These are phyloP conservation scores for Leccinum pachyderme DNA, from an alignment of 1,284 basidiomycete genomes.

Conservation along the genomic window DNA sequence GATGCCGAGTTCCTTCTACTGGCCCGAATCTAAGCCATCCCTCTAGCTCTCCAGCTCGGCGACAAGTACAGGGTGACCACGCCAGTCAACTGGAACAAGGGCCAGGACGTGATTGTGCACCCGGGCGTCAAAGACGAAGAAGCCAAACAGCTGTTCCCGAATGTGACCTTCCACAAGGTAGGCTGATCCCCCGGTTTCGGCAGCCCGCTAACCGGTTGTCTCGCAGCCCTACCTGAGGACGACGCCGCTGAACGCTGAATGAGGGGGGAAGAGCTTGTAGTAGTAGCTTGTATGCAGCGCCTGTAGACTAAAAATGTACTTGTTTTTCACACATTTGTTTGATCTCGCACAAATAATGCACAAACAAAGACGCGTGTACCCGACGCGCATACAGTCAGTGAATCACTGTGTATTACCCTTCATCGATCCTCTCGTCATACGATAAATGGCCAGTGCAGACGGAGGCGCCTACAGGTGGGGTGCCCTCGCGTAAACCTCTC, in stretches of 20 bases:
- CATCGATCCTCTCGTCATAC: neutral
- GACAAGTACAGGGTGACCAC: slow-evolving; percentile 88
- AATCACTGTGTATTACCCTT: slow-evolving; percentile 21
- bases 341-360: slow-evolving; percentile 17
- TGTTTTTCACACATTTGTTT: slow-evolving; percentile 18
- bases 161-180: slow-evolving; percentile 68
- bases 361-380: slow-evolving; percentile 34
- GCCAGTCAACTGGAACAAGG: slow-evolving; percentile 93
- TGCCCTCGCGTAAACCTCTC: slow-evolving; percentile 17
- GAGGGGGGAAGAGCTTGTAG: neutral
- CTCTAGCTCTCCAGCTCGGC: slow-evolving; percentile 80
- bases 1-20: neutral
- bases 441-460: slow-evolving; percentile 64
- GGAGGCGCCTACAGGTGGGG: slow-evolving; percentile 80
- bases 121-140: slow-evolving; percentile 85
- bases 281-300: neutral
- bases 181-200: slow-evolving; percentile 11
- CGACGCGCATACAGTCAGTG: slow-evolving; percentile 23
- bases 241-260: slow-evolving; percentile 54
- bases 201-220: slow-evolving; percentile 7
- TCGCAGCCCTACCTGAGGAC: slow-evolving; percentile 65
- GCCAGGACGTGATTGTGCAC: slow-evolving; percentile 94
- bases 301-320: neutral
- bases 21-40: slow-evolving; percentile 6
- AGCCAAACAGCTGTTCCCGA: slow-evolving; percentile 85